Evolutionary conservation across 805 yeast species (phyloP).

Genomic region (Cyberlindnera bimundalis): DNA sequence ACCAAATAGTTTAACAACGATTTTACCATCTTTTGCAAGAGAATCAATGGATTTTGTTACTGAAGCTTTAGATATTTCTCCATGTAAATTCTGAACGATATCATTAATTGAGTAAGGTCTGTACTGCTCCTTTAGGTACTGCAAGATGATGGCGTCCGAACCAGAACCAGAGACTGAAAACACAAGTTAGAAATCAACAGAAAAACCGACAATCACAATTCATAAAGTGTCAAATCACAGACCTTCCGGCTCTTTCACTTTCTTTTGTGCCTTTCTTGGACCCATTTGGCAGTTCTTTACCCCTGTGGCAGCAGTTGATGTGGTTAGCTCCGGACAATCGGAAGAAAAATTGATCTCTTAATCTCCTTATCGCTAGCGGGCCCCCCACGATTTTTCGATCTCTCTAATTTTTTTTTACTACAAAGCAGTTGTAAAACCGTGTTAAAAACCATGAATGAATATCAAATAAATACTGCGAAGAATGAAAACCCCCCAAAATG

Average conservation of each 20-base stretch:
- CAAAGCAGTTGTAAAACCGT: not conserved
- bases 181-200: not conserved
- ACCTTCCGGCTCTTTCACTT: no score
- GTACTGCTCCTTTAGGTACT: slow-evolving; percentile 41
- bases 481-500: not conserved
- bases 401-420: no score
- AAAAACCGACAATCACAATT: no score
- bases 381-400: no score
- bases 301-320: no score
- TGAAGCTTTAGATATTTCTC: slow-evolving; percentile 33
- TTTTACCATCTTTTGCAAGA: slow-evolving; percentile 32
- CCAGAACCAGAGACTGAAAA: slow-evolving; percentile 1
- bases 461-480: slow-evolving; percentile 1
- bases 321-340: no score
- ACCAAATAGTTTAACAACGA: slow-evolving; percentile 41
- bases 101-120: slow-evolving; percentile 48
- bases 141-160: slow-evolving; percentile 33
- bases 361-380: no score
- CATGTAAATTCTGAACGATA: slow-evolving; percentile 43
- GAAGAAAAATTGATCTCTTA: no score
- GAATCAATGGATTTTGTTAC: slow-evolving; percentile 36
- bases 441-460: slow-evolving; percentile 3
- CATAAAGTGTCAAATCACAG: no score
- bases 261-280: no score
- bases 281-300: no score